Evolutionary conservation across 1,284 basidiomycete genomes (phyloP), one percentile per base, ranked within the genome.

Genomic region (Porogramme epimiltina): DNA sequence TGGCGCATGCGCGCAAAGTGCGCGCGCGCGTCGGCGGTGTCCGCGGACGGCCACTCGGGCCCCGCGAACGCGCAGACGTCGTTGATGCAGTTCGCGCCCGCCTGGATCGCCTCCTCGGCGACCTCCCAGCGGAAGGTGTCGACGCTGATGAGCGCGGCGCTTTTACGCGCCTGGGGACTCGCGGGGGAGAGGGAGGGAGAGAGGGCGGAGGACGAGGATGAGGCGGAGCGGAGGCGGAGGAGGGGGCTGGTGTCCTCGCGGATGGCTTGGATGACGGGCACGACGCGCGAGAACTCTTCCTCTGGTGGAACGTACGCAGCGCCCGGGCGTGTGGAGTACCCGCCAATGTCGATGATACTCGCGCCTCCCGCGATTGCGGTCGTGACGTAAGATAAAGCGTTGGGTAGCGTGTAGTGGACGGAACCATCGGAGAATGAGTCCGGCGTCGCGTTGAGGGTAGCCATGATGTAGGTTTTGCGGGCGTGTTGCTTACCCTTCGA

Each of bases 351-450:
- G 52, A 99, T 74, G 47, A 99, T 90, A 55, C 86, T 80, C 0
- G 89, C 87, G 0, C 88, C 87, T 1, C 72, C 71, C 0, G 68
- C 56, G 2, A 85, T 70, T 4, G 85, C 75, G 2, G 70, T 47
- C 1, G 58, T 63, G 0, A 74, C 74, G 55, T 87, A 89, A 2
- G 62, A 57, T 11, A 88, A 61, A 0, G 84, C 85, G 11, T 73
- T 66, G 0, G 74, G 61, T 5, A 84, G 54, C 0, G 73, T 74
- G 58, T 79, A 74, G 64, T 91, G 75, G 37, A 72, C 69, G 1
- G 87, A 80, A 5, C 94, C 94, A 60, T 98, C 95, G 0, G 95
- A 98, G 73, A 99, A 99, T 0, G 95, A 98, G 71, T 99, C 95
- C 1, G 97, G 97, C 0, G 97, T 99, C 3, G 84, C 82, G 66